Percentiles rank a stretch among this genome's conserved stretches.
These are phyloP conservation scores for Saksenaea vasiformis DNA, from an alignment of 371 early-diverging fungal genomes.

Conservation along the genomic window DNA sequence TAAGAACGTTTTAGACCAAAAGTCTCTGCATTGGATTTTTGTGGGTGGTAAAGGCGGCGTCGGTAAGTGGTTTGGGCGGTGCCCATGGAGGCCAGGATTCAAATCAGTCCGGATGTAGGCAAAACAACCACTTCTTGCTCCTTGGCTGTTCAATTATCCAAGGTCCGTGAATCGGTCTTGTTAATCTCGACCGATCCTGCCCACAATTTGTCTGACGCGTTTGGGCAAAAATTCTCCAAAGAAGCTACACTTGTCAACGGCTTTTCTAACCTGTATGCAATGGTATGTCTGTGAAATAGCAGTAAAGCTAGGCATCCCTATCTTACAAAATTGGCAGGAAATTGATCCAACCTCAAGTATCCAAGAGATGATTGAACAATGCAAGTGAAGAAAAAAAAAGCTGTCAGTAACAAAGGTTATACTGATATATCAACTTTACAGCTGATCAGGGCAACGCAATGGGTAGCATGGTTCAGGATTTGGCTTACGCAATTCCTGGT, in stretches of 20 bases:
- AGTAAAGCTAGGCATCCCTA: not conserved
- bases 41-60: conserved; percentile 99
- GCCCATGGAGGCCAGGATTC: not conserved
- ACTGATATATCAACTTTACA: conserved; percentile 20
- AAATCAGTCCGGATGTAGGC: conserved; percentile 35
- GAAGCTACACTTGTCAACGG: conserved; percentile 94
- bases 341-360: conserved; percentile 96
- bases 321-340: conserved; percentile 62
- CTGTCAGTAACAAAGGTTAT: not conserved
- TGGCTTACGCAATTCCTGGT: conserved; percentile 97
- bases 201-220: conserved; percentile 98
- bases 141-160: conserved; percentile 89
- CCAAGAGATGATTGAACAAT: conserved; percentile 95
- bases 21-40: conserved; percentile 96
- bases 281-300: conserved; percentile 58
- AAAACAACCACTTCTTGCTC: conserved; percentile 78
- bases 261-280: conserved; percentile 93
- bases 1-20: conserved; percentile 94
- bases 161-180: conserved; percentile 91
- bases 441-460: conserved; percentile 81
- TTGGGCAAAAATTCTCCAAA: conserved; percentile 97
- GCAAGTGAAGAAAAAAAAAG: conserved; percentile 38
- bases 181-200: conserved; percentile 99
- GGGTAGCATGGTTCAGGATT: conserved; percentile 91
- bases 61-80: conserved; percentile 63